phyloP scores from a whole-genome alignment of 371 early-diverging fungal species.

The Chytridiales sp. region DNA sequence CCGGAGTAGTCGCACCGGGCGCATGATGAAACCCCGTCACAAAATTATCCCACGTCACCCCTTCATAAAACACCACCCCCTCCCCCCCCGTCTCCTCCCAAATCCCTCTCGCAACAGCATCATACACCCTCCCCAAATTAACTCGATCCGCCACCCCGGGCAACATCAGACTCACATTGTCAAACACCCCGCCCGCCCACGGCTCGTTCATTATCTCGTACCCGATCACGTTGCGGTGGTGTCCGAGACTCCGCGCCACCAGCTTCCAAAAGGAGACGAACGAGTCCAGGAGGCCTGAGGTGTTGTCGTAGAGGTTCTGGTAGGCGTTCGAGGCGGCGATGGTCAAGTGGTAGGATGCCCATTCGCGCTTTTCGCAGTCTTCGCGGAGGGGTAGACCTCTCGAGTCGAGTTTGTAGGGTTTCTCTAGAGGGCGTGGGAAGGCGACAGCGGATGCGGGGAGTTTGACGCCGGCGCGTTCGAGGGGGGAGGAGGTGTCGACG shows the following conservation, averaged over 20 bases:
- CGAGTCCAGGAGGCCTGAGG: conserved; percentile 46
- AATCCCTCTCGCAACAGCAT: too few species aligned
- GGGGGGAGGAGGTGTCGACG: conserved; percentile 10
- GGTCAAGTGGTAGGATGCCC: background rate
- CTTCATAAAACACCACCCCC: too few species aligned
- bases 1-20: too few species aligned
- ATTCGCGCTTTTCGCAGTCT: conserved; percentile 3
- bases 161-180: conserved; percentile 14
- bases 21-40: conserved; percentile 48
- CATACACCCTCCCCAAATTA: conserved; percentile 50
- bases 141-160: conserved; percentile 25
- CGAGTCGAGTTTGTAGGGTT: background rate
- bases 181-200: conserved; percentile 26
- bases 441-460: conserved; percentile 5
- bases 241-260: conserved; percentile 42
- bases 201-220: conserved; percentile 54
- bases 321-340: conserved; percentile 2
- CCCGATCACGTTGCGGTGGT: conserved; percentile 48
- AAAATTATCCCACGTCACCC: too few species aligned
- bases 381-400: conserved; percentile 1
- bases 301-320: conserved; percentile 49
- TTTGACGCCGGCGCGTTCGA: conserved; percentile 4
- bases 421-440: conserved; percentile 12
- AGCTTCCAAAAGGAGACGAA: conserved; percentile 54
- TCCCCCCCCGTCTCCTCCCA: too few species aligned